Percentiles rank a stretch among this genome's conserved stretches.
Evolutionary conservation across 1,284 basidiomycete genomes (phyloP).

Genomic region (Baeospora myosura): DNA sequence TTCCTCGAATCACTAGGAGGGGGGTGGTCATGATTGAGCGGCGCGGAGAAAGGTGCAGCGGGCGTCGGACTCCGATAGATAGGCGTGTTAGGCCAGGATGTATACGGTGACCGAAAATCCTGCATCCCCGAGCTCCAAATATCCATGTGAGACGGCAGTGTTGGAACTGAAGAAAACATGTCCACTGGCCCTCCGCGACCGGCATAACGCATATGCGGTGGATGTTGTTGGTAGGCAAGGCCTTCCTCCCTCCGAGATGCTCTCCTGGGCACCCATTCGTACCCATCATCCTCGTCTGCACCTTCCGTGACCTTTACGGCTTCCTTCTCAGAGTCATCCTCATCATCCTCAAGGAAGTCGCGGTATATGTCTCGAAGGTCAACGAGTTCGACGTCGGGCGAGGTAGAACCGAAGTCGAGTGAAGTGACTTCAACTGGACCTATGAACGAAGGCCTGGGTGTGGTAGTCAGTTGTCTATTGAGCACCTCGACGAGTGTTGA

Average conservation of each 20-base stretch:
- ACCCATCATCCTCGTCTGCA: conserved; percentile 52
- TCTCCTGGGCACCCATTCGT: conserved; percentile 71
- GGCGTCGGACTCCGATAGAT: conserved; percentile 33
- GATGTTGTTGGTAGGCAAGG: conserved; percentile 54
- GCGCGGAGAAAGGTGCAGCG: conserved; percentile 28
- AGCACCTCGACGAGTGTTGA: conserved; percentile 68
- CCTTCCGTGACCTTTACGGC: conserved; percentile 50
- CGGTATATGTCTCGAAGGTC: conserved; percentile 92
- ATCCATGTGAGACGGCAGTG: conserved; percentile 38
- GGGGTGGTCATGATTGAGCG: background rate
- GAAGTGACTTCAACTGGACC: conserved; percentile 83
- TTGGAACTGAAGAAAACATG: conserved; percentile 50
- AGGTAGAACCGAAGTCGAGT: conserved; percentile 79
- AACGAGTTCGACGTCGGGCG: conserved; percentile 84
- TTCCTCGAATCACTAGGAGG: too few species aligned
- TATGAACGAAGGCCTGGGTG: conserved; percentile 83
- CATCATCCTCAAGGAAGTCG: conserved; percentile 84
- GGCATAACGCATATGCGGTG: conserved; percentile 60
- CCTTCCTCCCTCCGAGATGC: conserved; percentile 52
- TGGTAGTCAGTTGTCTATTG: conserved; percentile 69
- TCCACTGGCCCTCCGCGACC: conserved; percentile 48
- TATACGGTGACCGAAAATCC: conserved; percentile 25
- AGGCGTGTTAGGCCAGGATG: conserved; percentile 26
- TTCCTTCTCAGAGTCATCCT: conserved; percentile 46
- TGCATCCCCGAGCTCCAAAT: conserved; percentile 40